Evolutionary conservation across 2,329 filamentous ascomycete genomes (phyloP).

Genomic region (Scedosporium boydii): DNA sequence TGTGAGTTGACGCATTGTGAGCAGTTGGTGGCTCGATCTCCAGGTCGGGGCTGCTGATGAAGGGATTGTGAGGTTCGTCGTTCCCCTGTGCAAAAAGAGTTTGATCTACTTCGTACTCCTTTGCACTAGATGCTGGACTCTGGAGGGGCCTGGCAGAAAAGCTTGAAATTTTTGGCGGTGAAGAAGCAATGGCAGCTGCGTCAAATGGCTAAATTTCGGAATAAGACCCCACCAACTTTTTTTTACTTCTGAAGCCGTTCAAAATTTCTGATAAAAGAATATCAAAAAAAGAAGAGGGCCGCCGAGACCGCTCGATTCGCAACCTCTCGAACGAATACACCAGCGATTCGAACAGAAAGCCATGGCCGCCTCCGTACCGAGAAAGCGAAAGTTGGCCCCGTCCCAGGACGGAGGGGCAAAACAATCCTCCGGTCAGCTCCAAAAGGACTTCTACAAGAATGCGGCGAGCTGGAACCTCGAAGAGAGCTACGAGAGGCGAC

Average conservation of each 20-base stretch:
- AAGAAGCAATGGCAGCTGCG: background rate
- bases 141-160: conserved; percentile 15
- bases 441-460: conserved; percentile 60
- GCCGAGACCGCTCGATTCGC: no score
- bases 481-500: conserved; percentile 77
- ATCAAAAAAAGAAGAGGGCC: background rate
- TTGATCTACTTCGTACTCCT: conserved; percentile 4
- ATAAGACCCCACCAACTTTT: background rate
- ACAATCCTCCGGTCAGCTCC: conserved; percentile 18
- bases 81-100: conserved; percentile 4
- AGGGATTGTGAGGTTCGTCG: background rate
- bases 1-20: conserved; percentile 69
- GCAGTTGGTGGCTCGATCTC: background rate
- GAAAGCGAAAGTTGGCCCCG: conserved; percentile 3
- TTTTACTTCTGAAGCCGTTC: background rate
- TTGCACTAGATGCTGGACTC: conserved; percentile 4
- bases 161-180: conserved; percentile 19
- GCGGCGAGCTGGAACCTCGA: conserved; percentile 84
- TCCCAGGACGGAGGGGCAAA: background rate
- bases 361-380: conserved; percentile 4
- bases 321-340: background rate
- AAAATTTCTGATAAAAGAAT: conserved; percentile 1
- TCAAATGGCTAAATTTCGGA: conserved; percentile 6
- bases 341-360: background rate
- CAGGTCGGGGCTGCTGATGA: background rate